These are phyloP conservation scores for Termitomyces sp. DNA, from an alignment of 768 basidiomycete genomes.

Conservation along the genomic window DNA sequence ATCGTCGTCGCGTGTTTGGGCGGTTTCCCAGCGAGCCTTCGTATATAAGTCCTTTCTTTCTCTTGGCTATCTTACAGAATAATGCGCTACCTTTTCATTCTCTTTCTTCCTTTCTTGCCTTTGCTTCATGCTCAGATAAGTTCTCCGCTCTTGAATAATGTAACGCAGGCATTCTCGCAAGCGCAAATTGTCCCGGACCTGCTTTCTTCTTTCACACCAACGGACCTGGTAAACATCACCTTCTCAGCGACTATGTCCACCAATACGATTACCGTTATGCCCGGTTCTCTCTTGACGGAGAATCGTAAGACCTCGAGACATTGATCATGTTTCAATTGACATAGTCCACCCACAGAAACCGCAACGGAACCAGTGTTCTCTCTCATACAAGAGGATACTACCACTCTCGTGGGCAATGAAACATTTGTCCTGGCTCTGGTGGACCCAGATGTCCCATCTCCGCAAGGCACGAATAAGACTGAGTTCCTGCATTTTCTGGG, in stretches of 20 bases:
- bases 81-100: background rate
- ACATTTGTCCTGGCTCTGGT: slow-evolving; percentile 35
- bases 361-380: slow-evolving; percentile 26
- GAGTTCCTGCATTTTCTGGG: slow-evolving; percentile 39
- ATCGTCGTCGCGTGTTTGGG: background rate
- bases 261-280: slow-evolving; percentile 25
- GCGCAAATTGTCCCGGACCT: slow-evolving; percentile 37
- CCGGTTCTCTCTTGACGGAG: slow-evolving; percentile 30
- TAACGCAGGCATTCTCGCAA: slow-evolving; percentile 27
- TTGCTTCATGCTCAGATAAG: slow-evolving; percentile 12
- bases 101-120: slow-evolving; percentile 10
- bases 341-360: slow-evolving; percentile 22
- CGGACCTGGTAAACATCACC: slow-evolving; percentile 28
- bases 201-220: slow-evolving; percentile 33
- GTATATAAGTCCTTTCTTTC: background rate
- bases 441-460: slow-evolving; percentile 40
- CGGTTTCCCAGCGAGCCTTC: background rate
- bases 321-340: background rate
- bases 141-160: slow-evolving; percentile 13
- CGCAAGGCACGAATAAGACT: slow-evolving; percentile 28
- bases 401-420: slow-evolving; percentile 15
- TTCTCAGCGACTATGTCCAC: slow-evolving; percentile 29
- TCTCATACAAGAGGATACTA: slow-evolving; percentile 20
- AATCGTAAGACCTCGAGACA: slow-evolving; percentile 24
- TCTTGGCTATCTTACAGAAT: background rate